A percentile compares a stretch with the other conserved stretches of the same genome.
Conservation (phyloP, 2,329 filamentous ascomycete genomes). For the Colletotrichum musicola region DNA sequence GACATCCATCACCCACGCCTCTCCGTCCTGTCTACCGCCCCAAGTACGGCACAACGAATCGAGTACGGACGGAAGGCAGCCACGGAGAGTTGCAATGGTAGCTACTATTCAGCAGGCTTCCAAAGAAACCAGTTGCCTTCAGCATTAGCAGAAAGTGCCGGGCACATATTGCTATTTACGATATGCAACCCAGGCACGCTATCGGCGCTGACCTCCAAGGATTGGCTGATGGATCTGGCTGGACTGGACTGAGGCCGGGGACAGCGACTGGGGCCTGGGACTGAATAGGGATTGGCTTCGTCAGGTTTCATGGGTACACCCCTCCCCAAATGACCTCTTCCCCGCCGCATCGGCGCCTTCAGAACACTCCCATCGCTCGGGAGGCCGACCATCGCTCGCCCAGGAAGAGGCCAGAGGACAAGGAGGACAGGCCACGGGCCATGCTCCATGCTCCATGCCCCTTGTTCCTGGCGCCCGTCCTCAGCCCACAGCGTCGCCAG, state of each 20-base stretch:
- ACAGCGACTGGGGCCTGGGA: conserved; percentile 19
- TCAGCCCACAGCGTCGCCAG: conserved; percentile 21
- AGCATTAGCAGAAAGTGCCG: conserved; percentile 2
- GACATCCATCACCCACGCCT: background rate
- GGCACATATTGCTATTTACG: conserved; percentile 35
- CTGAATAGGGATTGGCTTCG: conserved; percentile 9
- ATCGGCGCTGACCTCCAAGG: conserved; percentile 17
- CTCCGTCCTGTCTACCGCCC: background rate
- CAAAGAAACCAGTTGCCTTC: background rate
- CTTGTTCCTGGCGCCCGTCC: conserved; percentile 37
- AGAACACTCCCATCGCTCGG: conserved; percentile 35
- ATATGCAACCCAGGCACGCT: conserved; percentile 31
- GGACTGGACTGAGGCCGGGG: conserved; percentile 23
- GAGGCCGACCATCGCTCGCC: conserved; percentile 36
- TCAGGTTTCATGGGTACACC: conserved; percentile 23
- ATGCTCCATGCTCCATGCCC: conserved; percentile 30
- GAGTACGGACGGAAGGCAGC: background rate
- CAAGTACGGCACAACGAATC: background rate
- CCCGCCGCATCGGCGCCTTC: conserved; percentile 36
- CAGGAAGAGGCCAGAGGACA: conserved; percentile 23
- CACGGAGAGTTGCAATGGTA: background rate
- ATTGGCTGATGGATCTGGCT: conserved; percentile 25
- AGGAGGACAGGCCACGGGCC: conserved; percentile 29
- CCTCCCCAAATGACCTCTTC: conserved; percentile 37
- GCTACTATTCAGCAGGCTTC: background rate